Evolutionary conservation across 2,329 filamentous ascomycete species (phyloP).

Genomic region (Lasiodiplodia gonubiensis): DNA sequence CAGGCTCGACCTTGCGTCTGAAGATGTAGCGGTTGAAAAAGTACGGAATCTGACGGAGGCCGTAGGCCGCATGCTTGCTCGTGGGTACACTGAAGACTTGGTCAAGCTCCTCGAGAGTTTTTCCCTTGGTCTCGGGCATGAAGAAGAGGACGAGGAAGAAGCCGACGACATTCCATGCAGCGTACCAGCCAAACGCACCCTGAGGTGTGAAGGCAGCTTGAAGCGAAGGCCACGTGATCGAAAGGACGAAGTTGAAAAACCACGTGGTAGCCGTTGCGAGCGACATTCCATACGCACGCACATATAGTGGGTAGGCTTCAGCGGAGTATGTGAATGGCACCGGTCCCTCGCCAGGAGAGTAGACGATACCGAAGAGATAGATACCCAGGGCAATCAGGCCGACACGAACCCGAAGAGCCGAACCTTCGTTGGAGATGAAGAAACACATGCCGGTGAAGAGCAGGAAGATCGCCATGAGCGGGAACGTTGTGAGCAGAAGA

Average conservation of each 20-base stretch:
- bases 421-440: slow-evolving; percentile 38
- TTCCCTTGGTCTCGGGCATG: slow-evolving; percentile 56
- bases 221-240: slow-evolving; percentile 60
- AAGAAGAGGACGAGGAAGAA: slow-evolving; percentile 59
- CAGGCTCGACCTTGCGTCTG: slow-evolving; percentile 37
- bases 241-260: slow-evolving; percentile 62
- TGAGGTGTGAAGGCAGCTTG: slow-evolving; percentile 55
- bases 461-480: slow-evolving; percentile 56
- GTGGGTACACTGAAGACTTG: slow-evolving; percentile 62
- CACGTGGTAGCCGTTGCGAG: slow-evolving; percentile 61
- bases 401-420: slow-evolving; percentile 34
- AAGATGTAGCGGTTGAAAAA: slow-evolving; percentile 45
- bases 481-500: slow-evolving; percentile 53
- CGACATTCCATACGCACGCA: slow-evolving; percentile 50
- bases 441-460: slow-evolving; percentile 55
- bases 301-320: slow-evolving; percentile 53
- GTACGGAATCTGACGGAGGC: slow-evolving; percentile 43
- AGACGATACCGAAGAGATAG: slow-evolving; percentile 60
- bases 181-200: slow-evolving; percentile 63
- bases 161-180: slow-evolving; percentile 60
- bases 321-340: slow-evolving; percentile 52
- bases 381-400: slow-evolving; percentile 48
- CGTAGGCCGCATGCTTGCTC: slow-evolving; percentile 36
- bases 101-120: slow-evolving; percentile 49
- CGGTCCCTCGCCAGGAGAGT: slow-evolving; percentile 53